Evolutionary conservation across 1,284 basidiomycete species (phyloP).

Genomic region (Phellinidium pouzarii): DNA sequence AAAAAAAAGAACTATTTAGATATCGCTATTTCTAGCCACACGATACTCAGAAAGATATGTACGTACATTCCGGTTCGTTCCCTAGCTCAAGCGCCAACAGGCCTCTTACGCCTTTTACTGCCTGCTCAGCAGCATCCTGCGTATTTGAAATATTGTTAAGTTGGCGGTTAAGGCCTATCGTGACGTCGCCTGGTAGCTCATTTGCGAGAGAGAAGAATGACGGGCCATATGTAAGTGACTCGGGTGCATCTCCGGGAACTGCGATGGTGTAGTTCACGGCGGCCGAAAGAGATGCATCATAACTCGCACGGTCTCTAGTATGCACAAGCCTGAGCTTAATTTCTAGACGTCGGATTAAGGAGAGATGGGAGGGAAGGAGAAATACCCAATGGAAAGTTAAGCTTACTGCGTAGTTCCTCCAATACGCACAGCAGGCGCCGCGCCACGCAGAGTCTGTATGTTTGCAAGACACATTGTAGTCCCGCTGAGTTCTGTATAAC

Average conservation of each 20-base stretch:
- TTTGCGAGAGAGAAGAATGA: slow-evolving; percentile 34
- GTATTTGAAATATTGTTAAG: slow-evolving; percentile 35
- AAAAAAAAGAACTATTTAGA: slow-evolving; percentile 9
- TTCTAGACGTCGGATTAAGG: neutral
- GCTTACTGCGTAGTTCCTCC: slow-evolving; percentile 39
- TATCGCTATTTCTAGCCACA: neutral
- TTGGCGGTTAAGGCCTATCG: slow-evolving; percentile 36
- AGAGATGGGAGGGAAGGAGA: neutral
- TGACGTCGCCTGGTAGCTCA: slow-evolving; percentile 31
- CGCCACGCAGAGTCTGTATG: slow-evolving; percentile 30
- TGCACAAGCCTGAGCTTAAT: neutral
- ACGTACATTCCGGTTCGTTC: slow-evolving; percentile 39
- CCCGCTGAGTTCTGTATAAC: slow-evolving; percentile 30
- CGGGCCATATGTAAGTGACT: slow-evolving; percentile 35
- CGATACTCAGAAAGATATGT: neutral
- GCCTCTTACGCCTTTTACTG: slow-evolving; percentile 30
- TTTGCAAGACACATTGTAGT: slow-evolving; percentile 34
- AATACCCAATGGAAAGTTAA: neutral
- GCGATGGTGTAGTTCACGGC: slow-evolving; percentile 37
- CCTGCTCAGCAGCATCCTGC: slow-evolving; percentile 31
- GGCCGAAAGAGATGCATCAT: slow-evolving; percentile 27
- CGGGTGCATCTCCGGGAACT: slow-evolving; percentile 33
- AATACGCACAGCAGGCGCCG: slow-evolving; percentile 34
- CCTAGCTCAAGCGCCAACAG: slow-evolving; percentile 37
- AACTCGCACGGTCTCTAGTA: slow-evolving; percentile 36